Evolutionary conservation across 495 filamentous ascomycete genomes (phyloP).

Genomic region (Neurospora sp.): DNA sequence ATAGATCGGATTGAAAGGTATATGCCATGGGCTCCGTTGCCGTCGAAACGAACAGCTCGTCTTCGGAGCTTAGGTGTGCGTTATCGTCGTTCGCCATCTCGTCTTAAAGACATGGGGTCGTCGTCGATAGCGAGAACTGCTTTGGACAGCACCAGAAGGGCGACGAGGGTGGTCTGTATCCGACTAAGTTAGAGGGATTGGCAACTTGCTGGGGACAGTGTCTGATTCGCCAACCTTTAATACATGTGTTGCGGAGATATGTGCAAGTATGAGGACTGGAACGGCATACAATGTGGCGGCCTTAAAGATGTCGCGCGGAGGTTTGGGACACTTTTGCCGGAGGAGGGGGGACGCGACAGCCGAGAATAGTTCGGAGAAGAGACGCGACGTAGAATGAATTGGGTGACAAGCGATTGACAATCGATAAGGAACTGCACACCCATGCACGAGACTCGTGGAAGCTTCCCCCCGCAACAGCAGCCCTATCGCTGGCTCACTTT

Average conservation of each 20-base stretch:
- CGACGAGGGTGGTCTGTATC: background rate
- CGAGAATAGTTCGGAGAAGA: background rate
- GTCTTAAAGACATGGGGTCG: background rate
- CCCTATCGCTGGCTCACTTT: background rate
- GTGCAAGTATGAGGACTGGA: background rate
- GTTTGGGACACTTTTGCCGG: background rate
- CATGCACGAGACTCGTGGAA: background rate
- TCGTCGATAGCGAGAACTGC: background rate
- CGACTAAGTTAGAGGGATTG: background rate
- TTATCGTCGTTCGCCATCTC: slow-evolving; percentile 7
- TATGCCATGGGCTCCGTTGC: slow-evolving; percentile 8
- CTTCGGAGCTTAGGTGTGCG: slow-evolving; percentile 7
- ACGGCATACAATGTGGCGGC: background rate
- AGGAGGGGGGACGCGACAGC: background rate
- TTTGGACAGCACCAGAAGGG: background rate
- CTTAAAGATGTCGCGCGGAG: background rate
- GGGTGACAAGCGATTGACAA: background rate
- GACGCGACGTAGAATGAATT: background rate
- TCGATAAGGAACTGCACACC: background rate
- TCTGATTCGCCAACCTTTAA: background rate
- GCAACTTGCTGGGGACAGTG: background rate
- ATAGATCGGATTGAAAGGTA: slow-evolving; percentile 15
- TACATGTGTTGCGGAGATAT: background rate
- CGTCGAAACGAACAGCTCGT: slow-evolving; percentile 6
- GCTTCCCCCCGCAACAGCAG: background rate